Evolutionary conservation across 1,284 basidiomycete species (phyloP).

Genomic region (Coniferiporia weirii): DNA sequence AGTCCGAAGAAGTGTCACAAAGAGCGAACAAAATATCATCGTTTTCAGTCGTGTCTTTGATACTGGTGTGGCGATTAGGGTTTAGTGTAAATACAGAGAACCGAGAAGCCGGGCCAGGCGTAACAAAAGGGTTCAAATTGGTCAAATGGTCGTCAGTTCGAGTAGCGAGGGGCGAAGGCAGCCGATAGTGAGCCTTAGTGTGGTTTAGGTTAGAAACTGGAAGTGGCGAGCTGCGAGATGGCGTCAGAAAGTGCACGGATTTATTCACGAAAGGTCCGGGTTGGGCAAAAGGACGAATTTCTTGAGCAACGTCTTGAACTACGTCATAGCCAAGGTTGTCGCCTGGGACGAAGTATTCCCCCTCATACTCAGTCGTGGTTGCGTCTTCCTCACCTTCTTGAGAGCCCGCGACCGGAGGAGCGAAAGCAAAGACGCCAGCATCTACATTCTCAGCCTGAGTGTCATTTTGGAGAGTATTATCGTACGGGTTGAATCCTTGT

Average conservation of each 20-base stretch:
- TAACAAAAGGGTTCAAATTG: constrained; percentile 11
- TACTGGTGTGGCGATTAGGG: not conserved
- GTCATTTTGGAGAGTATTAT: not conserved
- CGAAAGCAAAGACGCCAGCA: constrained; percentile 6
- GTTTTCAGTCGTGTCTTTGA: not conserved
- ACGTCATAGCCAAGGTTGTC: not conserved
- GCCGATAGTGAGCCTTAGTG: not conserved
- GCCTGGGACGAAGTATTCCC: not conserved
- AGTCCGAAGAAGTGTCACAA: constrained; percentile 4
- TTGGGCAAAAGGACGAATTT: not conserved
- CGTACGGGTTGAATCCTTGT: not conserved
- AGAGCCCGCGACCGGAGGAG: not conserved
- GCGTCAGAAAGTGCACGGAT: constrained; percentile 8
- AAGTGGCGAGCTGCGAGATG: not conserved
- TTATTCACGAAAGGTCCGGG: constrained; percentile 1
- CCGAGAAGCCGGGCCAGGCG: constrained; percentile 12
- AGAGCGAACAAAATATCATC: not conserved
- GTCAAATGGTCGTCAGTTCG: not conserved
- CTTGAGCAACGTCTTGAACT: not conserved
- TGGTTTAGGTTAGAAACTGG: not conserved
- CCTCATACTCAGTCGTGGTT: not conserved
- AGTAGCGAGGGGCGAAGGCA: not conserved
- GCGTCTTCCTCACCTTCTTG: not conserved
- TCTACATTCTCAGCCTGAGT: not conserved
- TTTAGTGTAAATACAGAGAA: not conserved